Base-by-base conservation (phyloP, 2,329 filamentous ascomycete genomes). In the Westerdykella sp. region DNA sequence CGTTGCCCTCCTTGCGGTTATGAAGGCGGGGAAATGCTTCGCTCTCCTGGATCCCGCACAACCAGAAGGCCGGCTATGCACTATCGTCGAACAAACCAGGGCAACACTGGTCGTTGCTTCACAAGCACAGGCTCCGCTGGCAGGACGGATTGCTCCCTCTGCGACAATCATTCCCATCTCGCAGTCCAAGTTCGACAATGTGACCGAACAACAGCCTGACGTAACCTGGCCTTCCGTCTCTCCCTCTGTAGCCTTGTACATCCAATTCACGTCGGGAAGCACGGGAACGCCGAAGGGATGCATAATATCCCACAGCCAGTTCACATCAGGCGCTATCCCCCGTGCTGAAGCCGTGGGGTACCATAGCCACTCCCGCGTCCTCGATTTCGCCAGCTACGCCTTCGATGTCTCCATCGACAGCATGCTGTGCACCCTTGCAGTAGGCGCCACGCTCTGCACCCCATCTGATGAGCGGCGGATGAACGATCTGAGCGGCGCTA, bases 401-500 rank as follows among this genome's bases (percentile, higher is more conserved):
- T 67, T 67, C 37, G 65, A 67, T 43, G 61, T 65, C 2, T 59
- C 57, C 28, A 59, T 67, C 10, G 60, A 66, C 40, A 63, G 60
- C 0, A 67, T 66, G 57, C 51, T 67, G 2, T 63, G 55, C 36
- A 64, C 63, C 3, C 55, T 65, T 11, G 53, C 60, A 0, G 49
- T 58, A 22, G 65, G 65, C 1, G 63, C 51, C 5, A 66, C 63
- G 6, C 53, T 66, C 1, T 67, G 65, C 43, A 65, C 62, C 3
- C 62, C 60, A 6, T 63, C 68, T 13, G 73, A 76, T 34, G 67
- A 74, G 13, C 69, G 73, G 14, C 67, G 73, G 2, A 60, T 74
- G 46, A 73, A 73, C 42, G 70, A 75, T 46, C 63, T 75, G 16
- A 64, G 69, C 12, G 70, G 69, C 10, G 62, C 57, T 0, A 65